Conservation (phyloP, 2,329 filamentous ascomycete species). For the Aspergillus fijiensis region DNA sequence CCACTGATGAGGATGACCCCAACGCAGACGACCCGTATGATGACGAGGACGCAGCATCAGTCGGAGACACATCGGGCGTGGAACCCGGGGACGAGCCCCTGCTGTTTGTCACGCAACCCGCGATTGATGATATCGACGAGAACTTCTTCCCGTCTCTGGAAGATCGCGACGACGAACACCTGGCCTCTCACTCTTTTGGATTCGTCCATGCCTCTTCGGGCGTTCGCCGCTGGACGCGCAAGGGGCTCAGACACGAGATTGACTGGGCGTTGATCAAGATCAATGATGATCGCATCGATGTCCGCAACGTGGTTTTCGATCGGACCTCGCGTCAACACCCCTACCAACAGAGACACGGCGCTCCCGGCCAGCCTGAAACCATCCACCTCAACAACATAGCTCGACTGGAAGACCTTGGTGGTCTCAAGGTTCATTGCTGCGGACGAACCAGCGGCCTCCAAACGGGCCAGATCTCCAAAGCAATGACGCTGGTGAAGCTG, state of each 20-base stretch:
- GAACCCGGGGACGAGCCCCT: slow-evolving; percentile 71
- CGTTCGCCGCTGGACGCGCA: slow-evolving; percentile 70
- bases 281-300: slow-evolving; percentile 66
- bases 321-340: slow-evolving; percentile 15
- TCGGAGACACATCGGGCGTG: slow-evolving; percentile 76
- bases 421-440: slow-evolving; percentile 79
- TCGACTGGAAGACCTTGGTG: slow-evolving; percentile 61
- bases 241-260: slow-evolving; percentile 80
- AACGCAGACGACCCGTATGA: slow-evolving; percentile 51
- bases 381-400: slow-evolving; percentile 58
- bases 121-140: slow-evolving; percentile 79
- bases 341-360: slow-evolving; percentile 49
- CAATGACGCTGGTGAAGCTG: slow-evolving; percentile 82
- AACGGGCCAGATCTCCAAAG: slow-evolving; percentile 72
- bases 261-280: slow-evolving; percentile 94
- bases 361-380: slow-evolving; percentile 46
- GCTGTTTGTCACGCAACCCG: slow-evolving; percentile 85
- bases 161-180: slow-evolving; percentile 75
- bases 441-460: slow-evolving; percentile 84
- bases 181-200: slow-evolving; percentile 77
- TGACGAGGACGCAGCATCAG: slow-evolving; percentile 57
- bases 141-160: slow-evolving; percentile 79
- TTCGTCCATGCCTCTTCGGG: slow-evolving; percentile 88
- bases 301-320: slow-evolving; percentile 64
- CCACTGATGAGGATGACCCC: slow-evolving; percentile 54